These are phyloP conservation scores for Neonectria faginata DNA, from an alignment of 2,329 filamentous ascomycete species.

Conservation along the genomic window DNA sequence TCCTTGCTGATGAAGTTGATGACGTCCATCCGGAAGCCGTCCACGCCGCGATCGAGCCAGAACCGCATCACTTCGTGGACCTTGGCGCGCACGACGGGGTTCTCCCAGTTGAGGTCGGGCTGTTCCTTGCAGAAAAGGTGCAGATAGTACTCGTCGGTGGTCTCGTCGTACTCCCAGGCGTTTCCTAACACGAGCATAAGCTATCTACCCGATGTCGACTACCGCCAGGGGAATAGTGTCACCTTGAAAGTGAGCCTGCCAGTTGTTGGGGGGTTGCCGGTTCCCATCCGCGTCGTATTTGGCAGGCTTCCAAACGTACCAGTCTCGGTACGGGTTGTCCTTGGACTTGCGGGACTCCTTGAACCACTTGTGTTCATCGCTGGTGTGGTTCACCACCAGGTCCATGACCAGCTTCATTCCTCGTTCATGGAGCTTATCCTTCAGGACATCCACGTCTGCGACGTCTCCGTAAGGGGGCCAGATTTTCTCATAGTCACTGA, in stretches of 20 bases:
- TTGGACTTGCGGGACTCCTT: constrained; percentile 65
- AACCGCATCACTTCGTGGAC: constrained; percentile 78
- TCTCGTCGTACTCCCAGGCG: constrained; percentile 63
- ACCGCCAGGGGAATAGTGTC: neutral
- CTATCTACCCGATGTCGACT: neutral
- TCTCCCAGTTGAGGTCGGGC: constrained; percentile 84
- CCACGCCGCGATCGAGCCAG: constrained; percentile 77
- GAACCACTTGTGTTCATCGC: constrained; percentile 69
- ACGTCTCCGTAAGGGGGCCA: constrained; percentile 76
- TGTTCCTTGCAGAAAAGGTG: constrained; percentile 77
- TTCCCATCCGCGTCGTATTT: constrained; percentile 67
- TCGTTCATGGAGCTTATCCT: constrained; percentile 68
- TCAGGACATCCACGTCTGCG: constrained; percentile 73
- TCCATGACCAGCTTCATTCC: constrained; percentile 79
- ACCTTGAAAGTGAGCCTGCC: constrained; percentile 58
- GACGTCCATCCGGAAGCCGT: constrained; percentile 75
- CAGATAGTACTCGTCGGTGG: constrained; percentile 68
- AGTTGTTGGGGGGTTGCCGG: constrained; percentile 71
- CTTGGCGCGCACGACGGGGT: constrained; percentile 70
- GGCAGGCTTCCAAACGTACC: constrained; percentile 75
- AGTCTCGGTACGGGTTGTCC: constrained; percentile 67
- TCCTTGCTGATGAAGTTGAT: constrained; percentile 76
- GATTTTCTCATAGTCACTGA: constrained; percentile 75
- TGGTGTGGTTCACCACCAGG: constrained; percentile 79
- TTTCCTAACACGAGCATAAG: constrained; percentile 47